Evolutionary conservation across 768 basidiomycete species (phyloP).

Genomic region (Mycena amicta): DNA sequence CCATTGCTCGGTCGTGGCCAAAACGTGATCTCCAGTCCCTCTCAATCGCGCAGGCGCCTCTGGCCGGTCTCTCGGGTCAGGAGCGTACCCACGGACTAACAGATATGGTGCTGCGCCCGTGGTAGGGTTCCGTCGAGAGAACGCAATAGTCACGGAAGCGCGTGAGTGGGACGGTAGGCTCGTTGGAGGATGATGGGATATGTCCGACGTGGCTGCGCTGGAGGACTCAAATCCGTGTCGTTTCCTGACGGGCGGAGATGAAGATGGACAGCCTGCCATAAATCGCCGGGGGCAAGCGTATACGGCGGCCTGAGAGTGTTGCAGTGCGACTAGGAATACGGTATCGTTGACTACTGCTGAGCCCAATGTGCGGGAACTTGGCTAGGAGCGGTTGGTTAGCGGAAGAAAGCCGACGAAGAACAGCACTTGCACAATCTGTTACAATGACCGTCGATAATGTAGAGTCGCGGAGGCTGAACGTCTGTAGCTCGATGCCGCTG

Average conservation of each 20-base stretch:
- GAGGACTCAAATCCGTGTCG: slow-evolving; percentile 10
- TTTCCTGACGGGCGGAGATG: background rate
- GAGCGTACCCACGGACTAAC: background rate
- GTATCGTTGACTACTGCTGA: slow-evolving; percentile 8
- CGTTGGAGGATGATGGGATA: slow-evolving; percentile 4
- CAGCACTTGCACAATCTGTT: background rate
- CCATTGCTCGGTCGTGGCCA: slow-evolving; percentile 15
- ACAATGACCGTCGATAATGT: background rate
- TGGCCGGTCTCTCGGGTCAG: background rate
- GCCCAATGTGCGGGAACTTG: background rate
- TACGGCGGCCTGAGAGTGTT: slow-evolving; percentile 2
- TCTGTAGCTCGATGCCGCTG: background rate
- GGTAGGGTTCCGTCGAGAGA: slow-evolving; percentile 13
- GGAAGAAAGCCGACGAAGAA: background rate
- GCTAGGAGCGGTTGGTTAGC: background rate
- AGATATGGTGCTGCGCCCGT: slow-evolving; percentile 16
- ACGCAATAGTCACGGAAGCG: slow-evolving; percentile 9
- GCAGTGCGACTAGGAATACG: slow-evolving; percentile 7
- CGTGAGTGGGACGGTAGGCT: background rate
- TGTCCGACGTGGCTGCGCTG: slow-evolving; percentile 21
- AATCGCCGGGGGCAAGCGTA: slow-evolving; percentile 18
- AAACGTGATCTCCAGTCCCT: slow-evolving; percentile 17
- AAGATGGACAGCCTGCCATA: background rate
- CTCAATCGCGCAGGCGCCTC: too few species aligned
- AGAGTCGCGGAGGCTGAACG: background rate